phyloP scores from a whole-genome alignment of 2,329 filamentous ascomycete species.

The Penicillium sp. region DNA sequence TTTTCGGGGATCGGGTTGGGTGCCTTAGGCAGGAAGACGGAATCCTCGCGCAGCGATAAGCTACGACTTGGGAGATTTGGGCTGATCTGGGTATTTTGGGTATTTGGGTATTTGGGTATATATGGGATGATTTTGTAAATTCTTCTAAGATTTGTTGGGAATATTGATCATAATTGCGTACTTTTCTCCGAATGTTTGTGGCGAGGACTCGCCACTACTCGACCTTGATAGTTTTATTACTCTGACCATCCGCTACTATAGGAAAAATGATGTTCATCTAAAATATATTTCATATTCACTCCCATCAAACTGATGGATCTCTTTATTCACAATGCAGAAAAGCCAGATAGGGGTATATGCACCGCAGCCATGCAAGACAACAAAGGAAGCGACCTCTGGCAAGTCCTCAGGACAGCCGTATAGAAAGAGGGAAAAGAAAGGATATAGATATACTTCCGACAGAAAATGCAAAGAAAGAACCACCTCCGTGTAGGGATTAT shows the following conservation, averaged over 20 bases:
- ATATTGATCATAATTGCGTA: not conserved
- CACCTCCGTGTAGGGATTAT: conserved; percentile 19
- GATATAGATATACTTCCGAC: conserved; percentile 15
- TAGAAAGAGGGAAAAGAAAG: conserved; percentile 16
- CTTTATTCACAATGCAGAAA: conserved; percentile 28
- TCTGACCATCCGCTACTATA: not conserved
- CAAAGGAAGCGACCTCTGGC: conserved; percentile 22
- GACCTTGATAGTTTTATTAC: not conserved
- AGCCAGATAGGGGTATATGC: conserved; percentile 33
- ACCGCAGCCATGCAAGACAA: conserved; percentile 32
- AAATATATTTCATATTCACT: conserved; percentile 11
- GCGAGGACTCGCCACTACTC: not conserved
- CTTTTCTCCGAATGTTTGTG: not conserved
- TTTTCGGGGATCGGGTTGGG: conserved; percentile 22
- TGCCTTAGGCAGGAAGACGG: conserved; percentile 22
- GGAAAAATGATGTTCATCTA: not conserved
- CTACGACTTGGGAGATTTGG: not conserved
- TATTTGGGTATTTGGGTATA: conserved; percentile 1
- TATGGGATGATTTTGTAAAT: not conserved
- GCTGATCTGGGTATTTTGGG: not conserved
- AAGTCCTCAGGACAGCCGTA: conserved; percentile 12
- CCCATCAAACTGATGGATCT: conserved; percentile 15
- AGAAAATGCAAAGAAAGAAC: conserved; percentile 18
- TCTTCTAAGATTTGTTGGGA: not conserved
- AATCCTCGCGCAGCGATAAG: conserved; percentile 5